Evolutionary conservation across 164 flowering plant genomes (phyloP), one percentile per base, ranked within the genome.

Genomic region (Stephania japonica): DNA sequence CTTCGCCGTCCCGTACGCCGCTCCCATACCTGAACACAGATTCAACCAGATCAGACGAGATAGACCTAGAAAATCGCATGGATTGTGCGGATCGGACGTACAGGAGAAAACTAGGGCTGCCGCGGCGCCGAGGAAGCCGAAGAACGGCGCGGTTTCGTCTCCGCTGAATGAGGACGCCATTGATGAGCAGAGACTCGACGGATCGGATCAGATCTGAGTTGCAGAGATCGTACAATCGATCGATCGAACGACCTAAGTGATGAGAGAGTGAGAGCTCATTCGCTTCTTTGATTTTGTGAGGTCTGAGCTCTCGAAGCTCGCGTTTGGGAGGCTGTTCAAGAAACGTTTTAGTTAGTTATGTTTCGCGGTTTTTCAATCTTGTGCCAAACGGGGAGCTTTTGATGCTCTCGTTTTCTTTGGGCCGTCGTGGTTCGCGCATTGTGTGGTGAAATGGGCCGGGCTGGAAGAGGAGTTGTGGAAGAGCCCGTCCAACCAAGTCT

Each of bases 1-100:
- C 85, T 91, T 91, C 12, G 94, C 97, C 2, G 97, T 91, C 24
- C 97, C 97, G 76, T 91, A 91, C 9, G 97, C 97, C 13, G 97
- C 97, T 78, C 97, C 97, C 97, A 91, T 91, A 78, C 97, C 94
- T 90, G 72, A 70, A 59, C 24, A 24, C 11, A 74, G 65, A 70
- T 67, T 62, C 38, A 32, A 32, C 38, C 41, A 64, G 5, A 62
- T 75, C 62, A n/a, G 38, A 32, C 38, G 38, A 68, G 41, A 27
- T 32, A 41, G n/a, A 47, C 13, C 53, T 32, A 32, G 16, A 47
- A 47, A 47, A 47, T 0, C 53, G 53, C 53, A 47, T 12, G 10
- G 16, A 47, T 47, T 16, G 16, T 47, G 16, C 7, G 42, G 38
- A 70, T 18, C 25, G 12, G 67, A 21, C 21, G 76, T 85, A 88